These are phyloP conservation scores for Botrytis pseudocinerea DNA, from an alignment of 2,329 filamentous ascomycete species.

Conservation along the genomic window DNA sequence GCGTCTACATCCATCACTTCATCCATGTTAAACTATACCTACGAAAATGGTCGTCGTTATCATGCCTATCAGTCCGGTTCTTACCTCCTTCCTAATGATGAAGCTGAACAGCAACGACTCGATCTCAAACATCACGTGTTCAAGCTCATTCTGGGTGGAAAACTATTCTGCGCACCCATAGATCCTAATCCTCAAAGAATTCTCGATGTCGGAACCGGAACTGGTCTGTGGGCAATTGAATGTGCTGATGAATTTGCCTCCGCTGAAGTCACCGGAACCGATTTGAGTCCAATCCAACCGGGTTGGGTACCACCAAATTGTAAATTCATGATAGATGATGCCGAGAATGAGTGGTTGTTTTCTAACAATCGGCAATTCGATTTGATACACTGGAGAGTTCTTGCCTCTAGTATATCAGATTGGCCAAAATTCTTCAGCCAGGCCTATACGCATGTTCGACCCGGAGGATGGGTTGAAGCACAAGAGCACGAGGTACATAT, in stretches of 20 bases:
- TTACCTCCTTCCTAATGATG: conserved; percentile 62
- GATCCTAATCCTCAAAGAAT: conserved; percentile 50
- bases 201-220: conserved; percentile 60
- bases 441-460: conserved; percentile 51
- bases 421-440: conserved; percentile 53
- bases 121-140: conserved; percentile 49
- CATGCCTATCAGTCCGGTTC: conserved; percentile 55
- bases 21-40: conserved; percentile 52
- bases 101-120: conserved; percentile 58
- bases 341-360: conserved; percentile 55
- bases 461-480: conserved; percentile 57
- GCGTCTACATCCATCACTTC: conserved; percentile 31
- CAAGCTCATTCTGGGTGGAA: conserved; percentile 31
- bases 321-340: conserved; percentile 65
- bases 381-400: conserved; percentile 60
- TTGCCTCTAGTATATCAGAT: conserved; percentile 56
- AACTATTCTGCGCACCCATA: conserved; percentile 54
- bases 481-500: conserved; percentile 56
- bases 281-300: conserved; percentile 61
- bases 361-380: conserved; percentile 54
- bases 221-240: conserved; percentile 61
- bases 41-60: conserved; percentile 60
- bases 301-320: conserved; percentile 57
- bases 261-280: conserved; percentile 53
- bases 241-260: conserved; percentile 53